Conservation (phyloP, 2,329 filamentous ascomycete genomes). For the Colletotrichum euphorbiae region DNA sequence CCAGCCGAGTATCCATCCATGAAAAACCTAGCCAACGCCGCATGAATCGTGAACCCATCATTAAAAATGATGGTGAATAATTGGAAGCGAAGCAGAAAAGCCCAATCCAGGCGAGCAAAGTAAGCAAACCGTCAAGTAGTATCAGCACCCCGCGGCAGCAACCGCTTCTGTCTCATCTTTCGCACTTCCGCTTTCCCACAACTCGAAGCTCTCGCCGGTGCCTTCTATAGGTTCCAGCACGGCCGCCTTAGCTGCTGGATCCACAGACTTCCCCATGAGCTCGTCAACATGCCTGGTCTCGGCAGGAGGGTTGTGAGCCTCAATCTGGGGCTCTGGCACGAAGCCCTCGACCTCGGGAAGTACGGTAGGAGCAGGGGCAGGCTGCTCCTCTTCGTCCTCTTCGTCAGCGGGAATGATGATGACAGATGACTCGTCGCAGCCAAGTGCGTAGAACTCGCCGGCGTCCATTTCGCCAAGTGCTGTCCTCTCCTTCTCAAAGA, state of each 20-base stretch:
- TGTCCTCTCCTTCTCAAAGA: slow-evolving; percentile 72
- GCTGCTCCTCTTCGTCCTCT: slow-evolving; percentile 52
- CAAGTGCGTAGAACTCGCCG: slow-evolving; percentile 75
- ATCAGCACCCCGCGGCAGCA: slow-evolving; percentile 43
- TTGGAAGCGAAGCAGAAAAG: slow-evolving; percentile 33
- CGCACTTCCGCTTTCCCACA: slow-evolving; percentile 77
- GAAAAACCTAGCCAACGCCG: slow-evolving; percentile 31
- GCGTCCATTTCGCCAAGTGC: slow-evolving; percentile 76
- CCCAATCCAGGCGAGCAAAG: slow-evolving; percentile 13
- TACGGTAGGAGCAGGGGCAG: not conserved
- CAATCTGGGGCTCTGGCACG: slow-evolving; percentile 44
- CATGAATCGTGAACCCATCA: slow-evolving; percentile 37
- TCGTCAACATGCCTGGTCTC: slow-evolving; percentile 48
- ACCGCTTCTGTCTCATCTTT: slow-evolving; percentile 64
- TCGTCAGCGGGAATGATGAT: slow-evolving; percentile 73
- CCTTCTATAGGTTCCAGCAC: slow-evolving; percentile 68
- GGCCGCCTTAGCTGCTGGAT: slow-evolving; percentile 56
- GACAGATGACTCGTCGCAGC: slow-evolving; percentile 71
- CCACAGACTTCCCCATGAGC: slow-evolving; percentile 52
- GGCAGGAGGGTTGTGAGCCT: slow-evolving; percentile 33
- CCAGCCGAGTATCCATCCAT: slow-evolving; percentile 17
- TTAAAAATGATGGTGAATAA: slow-evolving; percentile 38
- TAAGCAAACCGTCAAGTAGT: slow-evolving; percentile 27
- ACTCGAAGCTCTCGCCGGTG: slow-evolving; percentile 70
- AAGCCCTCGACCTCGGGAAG: slow-evolving; percentile 43